A percentile compares a stretch with the other conserved stretches of the same genome.
Conservation (phyloP, 2,329 filamentous ascomycete genomes). For the Akanthomyces dipterigenus region DNA sequence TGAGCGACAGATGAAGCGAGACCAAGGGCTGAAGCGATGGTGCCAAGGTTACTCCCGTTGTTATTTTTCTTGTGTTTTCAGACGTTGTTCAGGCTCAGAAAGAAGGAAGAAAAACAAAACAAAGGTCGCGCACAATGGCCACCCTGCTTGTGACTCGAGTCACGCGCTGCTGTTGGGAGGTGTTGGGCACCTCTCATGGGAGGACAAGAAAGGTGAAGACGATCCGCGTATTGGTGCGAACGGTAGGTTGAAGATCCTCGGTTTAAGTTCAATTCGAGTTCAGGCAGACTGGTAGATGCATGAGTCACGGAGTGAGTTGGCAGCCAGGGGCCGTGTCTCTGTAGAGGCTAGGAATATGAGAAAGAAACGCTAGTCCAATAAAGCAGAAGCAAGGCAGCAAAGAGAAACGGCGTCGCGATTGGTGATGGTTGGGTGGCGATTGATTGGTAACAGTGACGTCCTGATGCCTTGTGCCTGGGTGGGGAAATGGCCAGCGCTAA, state of each 20-base stretch:
- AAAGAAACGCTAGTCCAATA: not conserved
- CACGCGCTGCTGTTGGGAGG: not conserved
- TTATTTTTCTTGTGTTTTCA: not conserved
- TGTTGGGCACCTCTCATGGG: not conserved
- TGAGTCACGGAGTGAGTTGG: not conserved
- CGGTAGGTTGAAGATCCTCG: not conserved
- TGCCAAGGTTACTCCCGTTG: not conserved
- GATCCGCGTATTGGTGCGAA: not conserved
- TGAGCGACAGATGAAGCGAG: not conserved
- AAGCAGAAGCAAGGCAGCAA: not conserved
- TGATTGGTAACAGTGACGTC: slow-evolving; percentile 6
- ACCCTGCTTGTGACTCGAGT: not conserved
- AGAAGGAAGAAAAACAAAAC: not conserved
- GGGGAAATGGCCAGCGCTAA: not conserved
- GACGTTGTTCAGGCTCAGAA: not conserved
- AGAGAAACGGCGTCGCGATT: not conserved
- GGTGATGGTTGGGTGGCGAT: slow-evolving; percentile 7
- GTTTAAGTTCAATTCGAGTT: not conserved
- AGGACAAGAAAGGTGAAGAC: not conserved
- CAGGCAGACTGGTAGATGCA: not conserved
- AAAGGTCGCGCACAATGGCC: not conserved
- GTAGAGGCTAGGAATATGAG: not conserved
- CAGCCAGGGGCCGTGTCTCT: not conserved
- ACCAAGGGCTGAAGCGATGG: not conserved
- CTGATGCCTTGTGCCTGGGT: slow-evolving; percentile 3